These are phyloP conservation scores for Saksenaea vasiformis DNA, from an alignment of 371 early-diverging fungal species.

Conservation along the genomic window DNA sequence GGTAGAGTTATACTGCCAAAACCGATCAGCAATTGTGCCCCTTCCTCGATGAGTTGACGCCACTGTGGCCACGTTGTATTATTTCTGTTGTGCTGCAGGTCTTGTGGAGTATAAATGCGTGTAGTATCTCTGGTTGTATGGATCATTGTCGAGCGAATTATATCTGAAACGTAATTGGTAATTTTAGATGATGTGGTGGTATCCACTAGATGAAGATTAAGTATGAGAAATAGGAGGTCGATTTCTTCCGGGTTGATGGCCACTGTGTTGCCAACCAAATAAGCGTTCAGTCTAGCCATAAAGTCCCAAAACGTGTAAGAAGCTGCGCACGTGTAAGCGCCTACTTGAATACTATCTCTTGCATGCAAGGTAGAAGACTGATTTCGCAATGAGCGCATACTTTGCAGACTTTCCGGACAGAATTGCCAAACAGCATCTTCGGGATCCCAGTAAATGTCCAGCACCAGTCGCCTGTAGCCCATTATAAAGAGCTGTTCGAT, in stretches of 20 bases:
- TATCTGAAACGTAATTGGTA: conserved; percentile 4
- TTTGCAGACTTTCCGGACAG: conserved; percentile 24
- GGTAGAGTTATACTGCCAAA: conserved; percentile 24
- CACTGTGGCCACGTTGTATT: conserved; percentile 37
- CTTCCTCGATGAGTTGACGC: conserved; percentile 26
- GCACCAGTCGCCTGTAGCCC: conserved; percentile 41
- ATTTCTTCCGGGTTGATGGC: conserved; percentile 15
- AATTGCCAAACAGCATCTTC: conserved; percentile 31
- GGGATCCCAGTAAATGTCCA: conserved; percentile 44
- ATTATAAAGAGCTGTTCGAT: conserved; percentile 19
- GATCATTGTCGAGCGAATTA: conserved; percentile 8
- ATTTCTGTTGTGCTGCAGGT: conserved; percentile 2
- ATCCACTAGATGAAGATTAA: conserved; percentile 33
- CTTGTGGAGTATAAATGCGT: conserved; percentile 17
- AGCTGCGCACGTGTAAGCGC: conserved; percentile 18
- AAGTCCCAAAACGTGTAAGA: conserved; percentile 24
- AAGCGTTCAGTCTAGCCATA: conserved; percentile 27
- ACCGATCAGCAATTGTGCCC: conserved; percentile 33
- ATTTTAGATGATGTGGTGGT: background rate
- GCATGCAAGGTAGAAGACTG: background rate
- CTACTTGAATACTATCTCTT: conserved; percentile 11
- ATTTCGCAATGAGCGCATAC: background rate
- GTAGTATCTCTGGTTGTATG: background rate
- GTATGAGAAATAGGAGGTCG: conserved; percentile 24
- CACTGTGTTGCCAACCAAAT: conserved; percentile 18